Conservation (phyloP, 2,329 filamentous ascomycete genomes). For the Fusarium sp. region DNA sequence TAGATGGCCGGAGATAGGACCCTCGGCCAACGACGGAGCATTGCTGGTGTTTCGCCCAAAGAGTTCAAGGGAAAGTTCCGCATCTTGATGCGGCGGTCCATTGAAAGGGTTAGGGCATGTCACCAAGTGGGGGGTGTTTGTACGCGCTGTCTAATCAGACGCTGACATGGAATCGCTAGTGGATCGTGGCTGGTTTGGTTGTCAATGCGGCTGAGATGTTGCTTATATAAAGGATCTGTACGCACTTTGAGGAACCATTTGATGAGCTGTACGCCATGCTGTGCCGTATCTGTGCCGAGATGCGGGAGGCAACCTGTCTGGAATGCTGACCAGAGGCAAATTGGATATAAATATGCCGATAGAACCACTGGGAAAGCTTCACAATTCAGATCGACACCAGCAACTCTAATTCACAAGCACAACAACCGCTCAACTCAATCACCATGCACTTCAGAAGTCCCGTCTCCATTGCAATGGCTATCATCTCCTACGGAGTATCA, state of each 20-base stretch:
- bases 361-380: neutral
- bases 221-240: neutral
- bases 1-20: slow-evolving; percentile 8
- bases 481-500: neutral
- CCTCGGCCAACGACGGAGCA: neutral
- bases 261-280: neutral
- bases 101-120: neutral
- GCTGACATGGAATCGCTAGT: neutral
- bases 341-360: neutral
- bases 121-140: neutral
- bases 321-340: neutral
- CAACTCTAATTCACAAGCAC: no score
- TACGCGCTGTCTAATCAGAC: neutral
- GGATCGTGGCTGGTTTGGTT: neutral
- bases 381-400: neutral
- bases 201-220: neutral
- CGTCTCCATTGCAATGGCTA: neutral
- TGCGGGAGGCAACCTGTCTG: neutral
- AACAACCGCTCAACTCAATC: no score
- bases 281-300: neutral
- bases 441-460: neutral
- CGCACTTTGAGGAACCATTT: neutral
- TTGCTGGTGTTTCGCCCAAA: neutral
- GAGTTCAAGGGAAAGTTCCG: neutral
- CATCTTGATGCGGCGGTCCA: neutral